Base-by-base conservation (phyloP, 495 filamentous ascomycete genomes). In the Halenospora varia region DNA sequence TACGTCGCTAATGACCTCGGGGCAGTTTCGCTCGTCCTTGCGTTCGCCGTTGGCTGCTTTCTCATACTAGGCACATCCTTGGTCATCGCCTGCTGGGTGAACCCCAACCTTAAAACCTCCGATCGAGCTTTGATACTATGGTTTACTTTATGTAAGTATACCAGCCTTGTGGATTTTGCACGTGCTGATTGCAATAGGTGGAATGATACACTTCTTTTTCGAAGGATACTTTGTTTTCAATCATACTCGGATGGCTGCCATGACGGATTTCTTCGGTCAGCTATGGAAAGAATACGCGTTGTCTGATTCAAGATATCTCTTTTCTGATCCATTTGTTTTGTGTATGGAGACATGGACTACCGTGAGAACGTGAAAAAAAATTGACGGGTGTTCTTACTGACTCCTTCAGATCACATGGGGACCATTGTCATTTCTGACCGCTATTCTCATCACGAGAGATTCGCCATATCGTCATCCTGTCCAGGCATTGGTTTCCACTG, bases 271-370 rank as follows among this genome's bases (percentile, higher is more conserved):
- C n/a, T 77, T 83, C 48, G 82, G 76, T 0, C 79, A 85, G 67
- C 66, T 84, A 22, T 85, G 82, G 82, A 85, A 83, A 57, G 82
- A 84, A 62, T 85, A 84, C 68, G 71, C 81, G 4, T 64, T 77
- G 18, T 79, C 78, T 0, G 82, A 85, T 61, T 82, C 78, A 20
- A 74, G 82, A 17, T 85, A 85, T 57, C 67, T 84, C 55, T 76
- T 75, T 0, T 67, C 72, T 8, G 75, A 85, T 63, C 53, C 73
- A 6, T 78, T 81, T 48, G 77, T 80, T 0, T 66, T 83, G 10
- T 80, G 74, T 65, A 80, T 82, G 73, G 82, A 85, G 65, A 74
- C 70, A 22, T 68, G 79, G 51, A 82, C 80, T 13, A 77, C 73
- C n/a, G 76, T 77, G 60, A 50, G 68, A 46, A 20, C n/a, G n/a